Evolutionary conservation across 441 rosid genomes (phyloP).

Genomic region (Erysimum cheiri): DNA sequence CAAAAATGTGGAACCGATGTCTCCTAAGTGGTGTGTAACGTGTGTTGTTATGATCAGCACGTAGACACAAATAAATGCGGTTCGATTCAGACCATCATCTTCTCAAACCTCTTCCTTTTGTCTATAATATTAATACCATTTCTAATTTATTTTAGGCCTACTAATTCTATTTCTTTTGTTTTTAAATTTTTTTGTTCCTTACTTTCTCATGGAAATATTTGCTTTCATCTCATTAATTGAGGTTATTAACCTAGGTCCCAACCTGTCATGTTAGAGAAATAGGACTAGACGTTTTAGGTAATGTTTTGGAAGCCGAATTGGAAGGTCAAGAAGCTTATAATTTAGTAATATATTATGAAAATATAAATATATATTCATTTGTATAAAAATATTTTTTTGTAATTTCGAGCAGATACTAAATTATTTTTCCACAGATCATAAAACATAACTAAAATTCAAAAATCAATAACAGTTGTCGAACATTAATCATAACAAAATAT

Average conservation of each 20-base stretch:
- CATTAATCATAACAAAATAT: not conserved
- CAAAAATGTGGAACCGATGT: constrained; percentile 21
- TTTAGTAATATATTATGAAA: too few species aligned
- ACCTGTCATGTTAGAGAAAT: not conserved
- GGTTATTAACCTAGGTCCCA: not conserved
- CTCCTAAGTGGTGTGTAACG: constrained; percentile 6
- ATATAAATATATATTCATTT: too few species aligned
- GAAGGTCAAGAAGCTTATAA: too few species aligned
- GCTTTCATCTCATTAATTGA: not conserved
- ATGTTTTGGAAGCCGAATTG: too few species aligned
- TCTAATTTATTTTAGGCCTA: not conserved
- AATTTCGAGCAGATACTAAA: too few species aligned
- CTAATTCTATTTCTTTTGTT: not conserved
- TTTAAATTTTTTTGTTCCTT: not conserved
- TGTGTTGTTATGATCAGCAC: constrained; percentile 18
- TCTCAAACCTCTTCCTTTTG: too few species aligned
- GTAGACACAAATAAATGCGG: constrained; percentile 58
- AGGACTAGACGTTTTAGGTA: too few species aligned
- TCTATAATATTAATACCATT: not conserved
- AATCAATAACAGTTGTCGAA: not conserved
- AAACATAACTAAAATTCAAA: not conserved
- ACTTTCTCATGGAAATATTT: constrained; percentile 12
- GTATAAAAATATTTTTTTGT: too few species aligned
- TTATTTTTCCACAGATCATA: too few species aligned
- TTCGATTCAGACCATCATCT: constrained; percentile 71